Evolutionary conservation across 2,329 filamentous ascomycete genomes (phyloP).

Genomic region (Cladosporium phlei): DNA sequence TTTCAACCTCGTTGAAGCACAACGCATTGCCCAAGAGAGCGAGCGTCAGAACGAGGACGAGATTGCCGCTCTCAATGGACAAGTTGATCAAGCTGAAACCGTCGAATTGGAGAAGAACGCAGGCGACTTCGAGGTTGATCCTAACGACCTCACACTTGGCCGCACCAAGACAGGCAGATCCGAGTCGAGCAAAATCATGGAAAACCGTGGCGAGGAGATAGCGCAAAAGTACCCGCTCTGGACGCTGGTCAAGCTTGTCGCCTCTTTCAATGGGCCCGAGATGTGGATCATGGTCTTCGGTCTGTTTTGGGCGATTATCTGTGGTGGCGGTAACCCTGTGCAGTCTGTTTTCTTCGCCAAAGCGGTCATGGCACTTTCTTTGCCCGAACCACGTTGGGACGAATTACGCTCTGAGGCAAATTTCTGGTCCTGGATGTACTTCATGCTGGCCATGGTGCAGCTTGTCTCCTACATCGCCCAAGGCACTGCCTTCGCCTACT

Average conservation of each 20-base stretch:
- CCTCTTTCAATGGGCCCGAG: slow-evolving; percentile 72
- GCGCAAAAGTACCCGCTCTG: slow-evolving; percentile 62
- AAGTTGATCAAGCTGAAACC: slow-evolving; percentile 24
- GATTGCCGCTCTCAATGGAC: slow-evolving; percentile 27
- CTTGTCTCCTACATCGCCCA: slow-evolving; percentile 65
- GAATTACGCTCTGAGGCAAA: slow-evolving; percentile 65
- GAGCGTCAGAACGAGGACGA: slow-evolving; percentile 54
- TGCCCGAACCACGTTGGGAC: slow-evolving; percentile 44
- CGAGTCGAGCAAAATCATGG: slow-evolving; percentile 65
- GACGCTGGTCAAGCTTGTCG: slow-evolving; percentile 74
- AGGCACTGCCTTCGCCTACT: slow-evolving; percentile 72
- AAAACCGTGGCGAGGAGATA: slow-evolving; percentile 48
- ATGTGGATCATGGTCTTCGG: slow-evolving; percentile 68
- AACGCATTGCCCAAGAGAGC: slow-evolving; percentile 65
- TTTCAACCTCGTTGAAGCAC: slow-evolving; percentile 78
- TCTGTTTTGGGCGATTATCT: slow-evolving; percentile 68
- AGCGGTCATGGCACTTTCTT: slow-evolving; percentile 67
- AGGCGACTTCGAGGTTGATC: slow-evolving; percentile 44
- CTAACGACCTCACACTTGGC: slow-evolving; percentile 59
- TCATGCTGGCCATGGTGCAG: slow-evolving; percentile 73
- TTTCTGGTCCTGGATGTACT: slow-evolving; percentile 86
- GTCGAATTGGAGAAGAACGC: slow-evolving; percentile 28
- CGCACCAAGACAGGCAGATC: slow-evolving; percentile 50
- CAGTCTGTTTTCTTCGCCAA: slow-evolving; percentile 84
- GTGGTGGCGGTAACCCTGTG: slow-evolving; percentile 73